These are phyloP conservation scores for Colletotrichum spaethianum DNA, from an alignment of 2,329 filamentous ascomycete species.

Conservation along the genomic window DNA sequence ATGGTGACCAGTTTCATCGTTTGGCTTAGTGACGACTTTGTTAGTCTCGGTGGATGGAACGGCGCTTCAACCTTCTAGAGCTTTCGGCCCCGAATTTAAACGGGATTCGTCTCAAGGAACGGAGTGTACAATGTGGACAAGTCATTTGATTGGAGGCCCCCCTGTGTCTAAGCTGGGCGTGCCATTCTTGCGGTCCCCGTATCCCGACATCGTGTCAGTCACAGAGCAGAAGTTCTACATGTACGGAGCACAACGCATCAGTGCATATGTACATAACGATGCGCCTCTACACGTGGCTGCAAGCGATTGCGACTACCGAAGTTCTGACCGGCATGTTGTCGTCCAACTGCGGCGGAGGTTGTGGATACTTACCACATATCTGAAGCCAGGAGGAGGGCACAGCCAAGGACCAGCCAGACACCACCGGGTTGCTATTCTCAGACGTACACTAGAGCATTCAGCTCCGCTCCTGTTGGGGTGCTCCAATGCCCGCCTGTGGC, in stretches of 20 bases:
- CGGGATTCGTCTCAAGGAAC: background rate
- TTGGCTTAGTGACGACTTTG: slow-evolving; percentile 1
- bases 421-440: slow-evolving; percentile 15
- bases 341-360: background rate
- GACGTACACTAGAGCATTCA: too few species aligned
- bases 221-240: slow-evolving; percentile 4
- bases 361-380: background rate
- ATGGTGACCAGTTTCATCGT: slow-evolving; percentile 26
- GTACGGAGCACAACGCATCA: background rate
- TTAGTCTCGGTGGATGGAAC: slow-evolving; percentile 20
- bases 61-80: slow-evolving; percentile 27
- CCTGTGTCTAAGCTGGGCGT: background rate
- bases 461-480: background rate
- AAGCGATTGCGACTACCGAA: background rate
- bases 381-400: background rate
- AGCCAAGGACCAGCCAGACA: background rate
- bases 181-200: slow-evolving; percentile 14
- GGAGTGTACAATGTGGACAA: background rate
- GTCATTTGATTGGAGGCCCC: slow-evolving; percentile 2
- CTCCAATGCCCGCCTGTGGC: slow-evolving; percentile 12
- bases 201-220: background rate
- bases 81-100: slow-evolving; percentile 17
- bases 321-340: background rate
- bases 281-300: slow-evolving; percentile 24
- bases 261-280: background rate